Conservation (phyloP, 306 rosid genomes). For the Lablab purpureus region DNA sequence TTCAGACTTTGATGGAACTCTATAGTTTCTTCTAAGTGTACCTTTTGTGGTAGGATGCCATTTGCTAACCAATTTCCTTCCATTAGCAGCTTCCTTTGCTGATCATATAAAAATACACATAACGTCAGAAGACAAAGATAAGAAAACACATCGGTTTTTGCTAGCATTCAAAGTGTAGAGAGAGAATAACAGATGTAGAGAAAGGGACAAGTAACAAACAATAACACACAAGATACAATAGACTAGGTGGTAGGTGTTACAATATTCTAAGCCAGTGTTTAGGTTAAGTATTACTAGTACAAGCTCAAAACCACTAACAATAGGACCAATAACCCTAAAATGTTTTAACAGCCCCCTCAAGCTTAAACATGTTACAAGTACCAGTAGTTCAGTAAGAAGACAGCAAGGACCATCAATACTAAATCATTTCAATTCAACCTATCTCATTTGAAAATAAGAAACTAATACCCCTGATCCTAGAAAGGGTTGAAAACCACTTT, state of each 20-base stretch:
- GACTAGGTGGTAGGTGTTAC: background rate
- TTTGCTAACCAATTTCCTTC: conserved; percentile 76
- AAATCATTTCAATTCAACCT: background rate
- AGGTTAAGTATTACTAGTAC: background rate
- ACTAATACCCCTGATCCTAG: background rate
- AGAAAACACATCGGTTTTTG: background rate
- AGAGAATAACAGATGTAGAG: background rate
- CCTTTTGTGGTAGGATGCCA: conserved; percentile 99
- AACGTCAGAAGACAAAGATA: background rate
- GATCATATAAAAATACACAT: conserved; percentile 35
- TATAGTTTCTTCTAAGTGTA: conserved; percentile 88
- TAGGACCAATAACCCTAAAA: background rate
- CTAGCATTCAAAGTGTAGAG: background rate
- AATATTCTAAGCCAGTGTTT: background rate
- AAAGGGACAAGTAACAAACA: background rate
- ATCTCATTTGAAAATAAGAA: background rate
- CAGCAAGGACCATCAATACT: background rate
- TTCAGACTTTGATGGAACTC: conserved; percentile 82
- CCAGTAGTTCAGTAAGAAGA: background rate
- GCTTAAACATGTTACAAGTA: background rate
- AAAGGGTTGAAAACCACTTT: background rate
- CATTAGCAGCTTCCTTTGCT: conserved; percentile 52
- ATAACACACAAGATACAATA: background rate
- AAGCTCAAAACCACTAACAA: background rate
- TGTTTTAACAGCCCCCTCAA: background rate